phyloP scores from a whole-genome alignment of 2,329 filamentous ascomycete species.

The Cladorrhinum sp. region DNA sequence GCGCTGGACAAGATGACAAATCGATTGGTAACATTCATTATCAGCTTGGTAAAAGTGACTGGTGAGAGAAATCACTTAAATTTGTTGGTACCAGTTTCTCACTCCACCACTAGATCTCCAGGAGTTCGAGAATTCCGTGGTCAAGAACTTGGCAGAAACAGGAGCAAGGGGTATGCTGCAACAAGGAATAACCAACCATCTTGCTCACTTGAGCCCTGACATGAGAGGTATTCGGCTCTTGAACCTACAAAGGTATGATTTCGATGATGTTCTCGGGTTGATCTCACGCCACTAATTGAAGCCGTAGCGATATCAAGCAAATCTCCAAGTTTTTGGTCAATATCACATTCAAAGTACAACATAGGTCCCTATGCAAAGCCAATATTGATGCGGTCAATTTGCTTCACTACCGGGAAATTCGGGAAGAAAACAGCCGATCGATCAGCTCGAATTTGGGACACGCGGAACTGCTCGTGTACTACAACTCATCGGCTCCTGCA shows the following conservation, averaged over 20 bases:
- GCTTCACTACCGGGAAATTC: too few relatives aligned
- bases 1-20: constrained; percentile 7
- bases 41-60: background rate
- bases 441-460: too few relatives aligned
- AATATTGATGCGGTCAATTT: too few relatives aligned
- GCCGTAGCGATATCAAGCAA: too few relatives aligned
- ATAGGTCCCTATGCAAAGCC: too few relatives aligned
- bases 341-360: too few relatives aligned
- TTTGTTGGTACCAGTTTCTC: background rate
- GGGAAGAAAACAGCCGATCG: too few relatives aligned
- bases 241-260: constrained; percentile 7
- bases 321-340: too few relatives aligned
- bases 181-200: constrained; percentile 8
- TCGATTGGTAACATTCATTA: constrained; percentile 1
- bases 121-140: constrained; percentile 8
- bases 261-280: background rate
- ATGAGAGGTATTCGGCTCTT: background rate
- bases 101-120: background rate
- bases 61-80: background rate
- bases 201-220: constrained; percentile 3
- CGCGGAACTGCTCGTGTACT: too few relatives aligned
- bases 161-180: background rate
- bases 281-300: background rate
- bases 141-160: background rate
- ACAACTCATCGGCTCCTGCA: too few relatives aligned